A percentile compares a stretch with the other conserved stretches of the same genome.
Conservation (phyloP, 169 alveolate species). For the Blepharisma undulans region DNA sequence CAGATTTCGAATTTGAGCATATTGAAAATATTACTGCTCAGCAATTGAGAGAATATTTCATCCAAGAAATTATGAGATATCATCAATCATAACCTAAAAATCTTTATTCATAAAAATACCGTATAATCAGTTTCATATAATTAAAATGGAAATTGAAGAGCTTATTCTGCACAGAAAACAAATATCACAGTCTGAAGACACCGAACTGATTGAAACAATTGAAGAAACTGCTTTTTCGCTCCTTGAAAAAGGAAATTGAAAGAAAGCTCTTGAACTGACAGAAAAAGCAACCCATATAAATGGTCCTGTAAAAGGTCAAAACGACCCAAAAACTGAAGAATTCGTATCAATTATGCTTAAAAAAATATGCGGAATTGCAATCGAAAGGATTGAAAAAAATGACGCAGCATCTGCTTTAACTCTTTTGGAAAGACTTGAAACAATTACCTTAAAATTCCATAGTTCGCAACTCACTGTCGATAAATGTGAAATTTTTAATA, state of each 20-base stretch:
- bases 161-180: neutral
- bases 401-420: neutral
- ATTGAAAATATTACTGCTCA: conserved; percentile 9
- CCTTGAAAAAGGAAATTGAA: neutral
- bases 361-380: neutral
- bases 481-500: neutral
- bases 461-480: neutral
- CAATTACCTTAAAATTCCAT: neutral
- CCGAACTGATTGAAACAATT: neutral
- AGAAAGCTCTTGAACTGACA: neutral
- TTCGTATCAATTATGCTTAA: neutral
- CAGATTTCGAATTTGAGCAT: conserved; percentile 35
- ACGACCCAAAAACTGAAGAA: neutral
- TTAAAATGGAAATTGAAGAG: neutral
- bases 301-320: neutral
- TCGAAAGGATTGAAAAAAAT: neutral
- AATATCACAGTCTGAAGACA: neutral
- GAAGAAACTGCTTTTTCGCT: neutral
- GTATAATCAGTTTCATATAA: neutral
- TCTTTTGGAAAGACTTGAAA: neutral
- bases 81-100: neutral
- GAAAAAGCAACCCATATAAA: neutral
- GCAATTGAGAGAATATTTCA: conserved; percentile 3
- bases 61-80: neutral
- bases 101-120: neutral